Conservation (phyloP, 83 land plant species). For the Larix sibirica region DNA sequence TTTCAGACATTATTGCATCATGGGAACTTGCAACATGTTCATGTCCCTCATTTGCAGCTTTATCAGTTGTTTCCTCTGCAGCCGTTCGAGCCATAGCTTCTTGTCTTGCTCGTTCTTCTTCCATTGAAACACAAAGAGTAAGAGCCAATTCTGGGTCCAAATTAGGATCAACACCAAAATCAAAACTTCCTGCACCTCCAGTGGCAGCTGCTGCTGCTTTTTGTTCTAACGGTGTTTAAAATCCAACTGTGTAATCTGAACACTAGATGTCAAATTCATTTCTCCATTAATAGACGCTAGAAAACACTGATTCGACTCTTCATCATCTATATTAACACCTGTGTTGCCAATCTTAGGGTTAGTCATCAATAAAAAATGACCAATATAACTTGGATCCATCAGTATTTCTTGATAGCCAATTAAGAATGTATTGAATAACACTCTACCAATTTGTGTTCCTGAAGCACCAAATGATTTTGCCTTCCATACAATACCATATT, state of each 20-base stretch:
- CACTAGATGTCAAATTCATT: slow-evolving; percentile 40
- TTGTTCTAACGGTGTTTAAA: slow-evolving; percentile 57
- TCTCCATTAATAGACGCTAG: too few relatives aligned
- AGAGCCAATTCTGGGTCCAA: slow-evolving; percentile 65
- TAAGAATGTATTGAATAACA: too few relatives aligned
- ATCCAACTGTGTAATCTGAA: slow-evolving; percentile 51
- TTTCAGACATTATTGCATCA: slow-evolving; percentile 42
- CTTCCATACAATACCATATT: too few relatives aligned
- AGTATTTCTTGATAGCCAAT: too few relatives aligned
- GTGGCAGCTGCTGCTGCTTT: slow-evolving; percentile 54
- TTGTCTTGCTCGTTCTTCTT: slow-evolving; percentile 59
- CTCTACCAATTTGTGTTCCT: too few relatives aligned
- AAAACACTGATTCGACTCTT: too few relatives aligned
- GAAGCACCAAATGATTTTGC: too few relatives aligned
- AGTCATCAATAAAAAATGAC: too few relatives aligned
- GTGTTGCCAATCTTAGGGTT: too few relatives aligned
- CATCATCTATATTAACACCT: too few relatives aligned
- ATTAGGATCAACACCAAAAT: slow-evolving; percentile 69
- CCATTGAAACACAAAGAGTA: slow-evolving; percentile 62
- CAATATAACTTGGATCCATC: too few relatives aligned
- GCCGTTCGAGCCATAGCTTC: slow-evolving; percentile 58
- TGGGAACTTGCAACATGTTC: slow-evolving; percentile 24
- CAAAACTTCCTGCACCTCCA: slow-evolving; percentile 50
- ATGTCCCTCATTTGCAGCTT: slow-evolving; percentile 33
- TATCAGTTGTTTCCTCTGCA: slow-evolving; percentile 31